Conservation (phyloP, 192 early-diverging fungal genomes). For the Blastocladiella britannica region DNA sequence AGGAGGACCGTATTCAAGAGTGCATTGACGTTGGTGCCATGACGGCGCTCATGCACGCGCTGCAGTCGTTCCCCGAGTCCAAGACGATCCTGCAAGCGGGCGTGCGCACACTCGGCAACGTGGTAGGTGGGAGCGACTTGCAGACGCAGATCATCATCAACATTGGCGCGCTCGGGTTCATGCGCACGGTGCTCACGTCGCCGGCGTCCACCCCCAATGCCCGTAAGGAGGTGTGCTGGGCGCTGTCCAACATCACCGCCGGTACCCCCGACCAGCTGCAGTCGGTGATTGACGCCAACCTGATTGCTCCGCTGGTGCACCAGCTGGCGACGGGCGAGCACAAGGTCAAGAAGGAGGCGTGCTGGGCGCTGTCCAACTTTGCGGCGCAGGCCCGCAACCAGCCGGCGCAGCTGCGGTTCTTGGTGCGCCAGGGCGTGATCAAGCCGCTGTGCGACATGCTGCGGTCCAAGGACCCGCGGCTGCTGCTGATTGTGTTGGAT, state of each 20-base stretch:
- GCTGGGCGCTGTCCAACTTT: conserved; percentile 26
- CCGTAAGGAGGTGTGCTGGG: conserved; percentile 31
- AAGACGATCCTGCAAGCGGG: conserved; percentile 58
- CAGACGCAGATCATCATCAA: conserved; percentile 60
- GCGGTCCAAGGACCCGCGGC: conserved; percentile 17
- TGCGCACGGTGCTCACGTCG: no score
- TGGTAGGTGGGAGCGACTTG: conserved; percentile 55
- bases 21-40: conserved; percentile 58
- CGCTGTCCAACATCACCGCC: conserved; percentile 30
- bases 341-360: conserved; percentile 27
- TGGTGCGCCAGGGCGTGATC: conserved; percentile 21
- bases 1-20: conserved; percentile 47
- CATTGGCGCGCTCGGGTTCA: conserved; percentile 37
- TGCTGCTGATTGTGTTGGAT: conserved; percentile 18
- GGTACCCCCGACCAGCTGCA: conserved; percentile 22
- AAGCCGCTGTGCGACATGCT: conserved; percentile 26
- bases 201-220: conserved; percentile 11
- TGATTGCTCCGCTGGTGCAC: conserved; percentile 19
- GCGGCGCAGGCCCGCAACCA: conserved; percentile 15
- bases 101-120: conserved; percentile 52
- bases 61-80: conserved; percentile 33
- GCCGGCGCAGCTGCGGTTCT: conserved; percentile 17
- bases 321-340: conserved; percentile 14
- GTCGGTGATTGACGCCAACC: conserved; percentile 19
- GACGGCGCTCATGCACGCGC: conserved; percentile 43